phyloP scores from a whole-genome alignment of 2,329 filamentous ascomycete species.

The Talaromyces funiculosus region DNA sequence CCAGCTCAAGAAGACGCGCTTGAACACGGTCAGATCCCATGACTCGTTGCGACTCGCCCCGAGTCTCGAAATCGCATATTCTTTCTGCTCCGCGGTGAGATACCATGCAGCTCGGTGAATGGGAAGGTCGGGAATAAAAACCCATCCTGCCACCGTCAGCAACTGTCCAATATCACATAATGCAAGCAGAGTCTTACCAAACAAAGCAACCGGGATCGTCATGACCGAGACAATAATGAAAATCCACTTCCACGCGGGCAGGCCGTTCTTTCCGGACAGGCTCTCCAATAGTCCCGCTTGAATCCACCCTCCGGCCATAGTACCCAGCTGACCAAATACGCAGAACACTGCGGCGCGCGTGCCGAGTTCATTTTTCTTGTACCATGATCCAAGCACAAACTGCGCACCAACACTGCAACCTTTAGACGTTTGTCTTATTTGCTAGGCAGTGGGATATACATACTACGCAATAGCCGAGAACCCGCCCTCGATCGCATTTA shows the following conservation, averaged over 20 bases:
- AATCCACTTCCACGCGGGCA: constrained; percentile 46
- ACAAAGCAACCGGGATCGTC: constrained; percentile 40
- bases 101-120: constrained; percentile 39
- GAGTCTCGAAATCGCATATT: constrained; percentile 34
- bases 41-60: constrained; percentile 26
- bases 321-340: constrained; percentile 39
- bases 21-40: constrained; percentile 28
- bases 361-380: constrained; percentile 39
- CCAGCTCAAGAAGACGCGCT: constrained; percentile 38
- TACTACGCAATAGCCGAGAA: constrained; percentile 43
- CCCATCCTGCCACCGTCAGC: constrained; percentile 31
- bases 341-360: constrained; percentile 34
- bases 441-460: background rate
- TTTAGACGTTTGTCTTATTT: background rate
- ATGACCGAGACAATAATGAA: constrained; percentile 45
- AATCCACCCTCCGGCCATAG: constrained; percentile 39
- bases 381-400: constrained; percentile 65
- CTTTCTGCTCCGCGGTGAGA: constrained; percentile 27
- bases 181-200: constrained; percentile 53
- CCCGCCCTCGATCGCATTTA: constrained; percentile 42
- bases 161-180: background rate
- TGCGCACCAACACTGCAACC: constrained; percentile 48
- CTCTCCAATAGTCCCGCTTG: constrained; percentile 29
- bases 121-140: constrained; percentile 43
- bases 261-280: constrained; percentile 34